These are phyloP conservation scores for Leccinum subgranulosum DNA, from an alignment of 768 basidiomycete genomes.

Conservation along the genomic window DNA sequence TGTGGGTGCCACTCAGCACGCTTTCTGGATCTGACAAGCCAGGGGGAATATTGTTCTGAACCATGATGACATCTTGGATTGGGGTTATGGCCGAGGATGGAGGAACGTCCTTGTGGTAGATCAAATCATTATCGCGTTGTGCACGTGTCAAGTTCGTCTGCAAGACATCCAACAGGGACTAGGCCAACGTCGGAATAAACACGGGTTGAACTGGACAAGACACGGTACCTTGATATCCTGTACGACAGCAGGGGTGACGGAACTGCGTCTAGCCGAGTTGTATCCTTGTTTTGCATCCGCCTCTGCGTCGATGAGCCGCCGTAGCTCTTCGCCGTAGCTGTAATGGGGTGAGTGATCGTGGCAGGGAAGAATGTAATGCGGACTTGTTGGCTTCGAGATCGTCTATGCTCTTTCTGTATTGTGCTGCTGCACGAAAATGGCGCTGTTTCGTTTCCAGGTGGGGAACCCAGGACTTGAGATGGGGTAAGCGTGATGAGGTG, in stretches of 20 bases:
- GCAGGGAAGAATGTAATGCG: conserved; percentile 12
- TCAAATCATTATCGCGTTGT: conserved; percentile 89
- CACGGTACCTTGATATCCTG: conserved; percentile 72
- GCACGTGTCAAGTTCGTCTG: conserved; percentile 67
- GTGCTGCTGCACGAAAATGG: conserved; percentile 89
- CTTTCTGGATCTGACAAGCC: conserved; percentile 57
- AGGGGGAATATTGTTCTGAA: conserved; percentile 52
- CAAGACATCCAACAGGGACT: conserved; percentile 78
- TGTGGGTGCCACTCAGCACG: conserved; percentile 48
- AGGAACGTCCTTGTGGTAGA: conserved; percentile 89
- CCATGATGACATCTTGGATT: conserved; percentile 66
- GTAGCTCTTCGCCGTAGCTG: conserved; percentile 88
- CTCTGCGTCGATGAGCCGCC: conserved; percentile 69
- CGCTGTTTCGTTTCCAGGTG: conserved; percentile 79
- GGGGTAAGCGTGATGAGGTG: conserved; percentile 8
- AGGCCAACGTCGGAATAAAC: conserved; percentile 1
- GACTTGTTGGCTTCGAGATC: conserved; percentile 78
- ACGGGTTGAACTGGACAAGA: neutral
- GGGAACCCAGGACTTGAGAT: conserved; percentile 59
- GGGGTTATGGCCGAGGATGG: conserved; percentile 61
- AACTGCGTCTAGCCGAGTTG: conserved; percentile 60
- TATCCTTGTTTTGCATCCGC: conserved; percentile 66
- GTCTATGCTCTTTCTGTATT: conserved; percentile 84
- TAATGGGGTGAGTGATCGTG: conserved; percentile 6
- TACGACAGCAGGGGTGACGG: conserved; percentile 59